phyloP scores from a whole-genome alignment of 2,329 filamentous ascomycete genomes.

The Gaeumannomyces sp. region DNA sequence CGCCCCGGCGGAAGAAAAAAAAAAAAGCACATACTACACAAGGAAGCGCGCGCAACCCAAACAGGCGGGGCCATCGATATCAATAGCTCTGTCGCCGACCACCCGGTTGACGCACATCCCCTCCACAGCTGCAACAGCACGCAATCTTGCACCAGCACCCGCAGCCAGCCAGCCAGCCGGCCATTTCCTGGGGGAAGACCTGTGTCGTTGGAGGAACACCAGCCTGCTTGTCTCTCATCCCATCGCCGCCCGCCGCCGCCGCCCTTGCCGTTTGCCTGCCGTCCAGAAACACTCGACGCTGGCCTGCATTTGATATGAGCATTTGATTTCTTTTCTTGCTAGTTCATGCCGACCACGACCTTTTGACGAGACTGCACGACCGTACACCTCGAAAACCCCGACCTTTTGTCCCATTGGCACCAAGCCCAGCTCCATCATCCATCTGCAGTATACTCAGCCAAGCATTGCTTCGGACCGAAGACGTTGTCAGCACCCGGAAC shows the following conservation, averaged over 20 bases:
- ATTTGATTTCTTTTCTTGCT: neutral
- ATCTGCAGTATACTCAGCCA: neutral
- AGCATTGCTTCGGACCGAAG: neutral
- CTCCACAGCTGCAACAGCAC: conserved; percentile 3
- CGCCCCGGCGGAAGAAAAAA: neutral
- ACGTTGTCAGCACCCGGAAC: neutral
- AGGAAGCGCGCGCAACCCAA: conserved; percentile 3
- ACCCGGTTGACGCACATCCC: conserved; percentile 2
- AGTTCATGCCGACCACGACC: conserved; percentile 1
- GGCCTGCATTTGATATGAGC: neutral
- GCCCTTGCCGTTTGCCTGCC: neutral
- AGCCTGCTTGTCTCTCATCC: neutral
- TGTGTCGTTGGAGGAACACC: neutral
- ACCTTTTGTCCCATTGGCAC: too few species aligned
- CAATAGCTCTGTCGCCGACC: neutral
- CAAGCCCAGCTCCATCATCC: neutral
- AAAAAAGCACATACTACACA: neutral
- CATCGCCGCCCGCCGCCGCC: neutral
- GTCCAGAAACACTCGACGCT: neutral
- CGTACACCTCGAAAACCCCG: neutral
- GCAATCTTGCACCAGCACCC: neutral
- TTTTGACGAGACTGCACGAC: neutral
- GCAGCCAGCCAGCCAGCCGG: neutral
- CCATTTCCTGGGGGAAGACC: neutral
- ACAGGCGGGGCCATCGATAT: conserved; percentile 5